These are phyloP conservation scores for Pelagophyceae sp. DNA, from an alignment of 352 stramenopile genomes.

Conservation along the genomic window DNA sequence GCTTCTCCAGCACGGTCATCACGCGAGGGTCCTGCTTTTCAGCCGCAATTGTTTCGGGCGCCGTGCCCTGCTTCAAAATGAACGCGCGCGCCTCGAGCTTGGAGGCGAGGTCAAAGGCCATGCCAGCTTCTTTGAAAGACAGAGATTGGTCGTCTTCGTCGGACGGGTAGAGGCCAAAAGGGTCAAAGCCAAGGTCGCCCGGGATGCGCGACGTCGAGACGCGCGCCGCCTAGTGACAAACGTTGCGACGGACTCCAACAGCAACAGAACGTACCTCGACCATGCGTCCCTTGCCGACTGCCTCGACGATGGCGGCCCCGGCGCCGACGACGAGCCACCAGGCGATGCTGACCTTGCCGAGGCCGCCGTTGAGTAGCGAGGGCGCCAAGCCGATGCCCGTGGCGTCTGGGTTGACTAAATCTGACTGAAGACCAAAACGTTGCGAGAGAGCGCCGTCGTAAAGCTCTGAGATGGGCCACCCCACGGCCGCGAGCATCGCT, in stretches of 20 bases:
- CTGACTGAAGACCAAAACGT: constrained; percentile 32
- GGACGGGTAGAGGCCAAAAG: constrained; percentile 50
- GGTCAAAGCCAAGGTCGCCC: constrained; percentile 54
- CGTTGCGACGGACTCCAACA: no score
- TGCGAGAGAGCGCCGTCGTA: constrained; percentile 48
- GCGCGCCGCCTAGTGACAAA: constrained; percentile 26
- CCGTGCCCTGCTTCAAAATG: not conserved
- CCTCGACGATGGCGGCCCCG: constrained; percentile 44
- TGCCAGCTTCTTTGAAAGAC: constrained; percentile 35
- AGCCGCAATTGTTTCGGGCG: not conserved
- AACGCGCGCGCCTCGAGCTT: constrained; percentile 34
- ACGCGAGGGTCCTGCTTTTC: not conserved
- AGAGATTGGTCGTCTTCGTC: constrained; percentile 28
- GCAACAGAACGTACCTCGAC: constrained; percentile 36
- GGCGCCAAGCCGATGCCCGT: constrained; percentile 41
- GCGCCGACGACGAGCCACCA: constrained; percentile 49
- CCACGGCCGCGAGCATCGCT: constrained; percentile 52
- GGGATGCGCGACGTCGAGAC: constrained; percentile 35
- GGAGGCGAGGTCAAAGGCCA: constrained; percentile 43
- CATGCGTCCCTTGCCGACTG: constrained; percentile 43
- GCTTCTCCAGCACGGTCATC: constrained; percentile 24
- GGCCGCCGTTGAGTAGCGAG: constrained; percentile 51
- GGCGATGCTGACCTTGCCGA: constrained; percentile 48
- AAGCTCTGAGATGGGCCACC: constrained; percentile 52
- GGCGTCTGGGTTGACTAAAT: constrained; percentile 29